Conservation (phyloP, 768 basidiomycete genomes). For the Agaricus bisporus region DNA sequence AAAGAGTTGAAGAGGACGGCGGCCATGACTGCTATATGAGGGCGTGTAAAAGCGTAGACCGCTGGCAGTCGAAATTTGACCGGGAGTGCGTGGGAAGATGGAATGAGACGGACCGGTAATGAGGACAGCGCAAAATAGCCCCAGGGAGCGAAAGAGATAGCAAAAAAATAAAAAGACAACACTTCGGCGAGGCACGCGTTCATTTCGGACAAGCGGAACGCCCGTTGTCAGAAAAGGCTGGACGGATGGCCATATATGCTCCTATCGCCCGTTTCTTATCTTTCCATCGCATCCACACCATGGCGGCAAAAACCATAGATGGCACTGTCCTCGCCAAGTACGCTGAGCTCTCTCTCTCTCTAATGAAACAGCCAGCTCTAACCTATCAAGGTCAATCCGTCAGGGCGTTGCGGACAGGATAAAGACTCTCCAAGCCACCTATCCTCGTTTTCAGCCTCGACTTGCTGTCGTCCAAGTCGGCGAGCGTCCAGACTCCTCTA, state of each 20-base stretch:
- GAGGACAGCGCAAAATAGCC: neutral
- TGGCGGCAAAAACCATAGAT: conserved; percentile 63
- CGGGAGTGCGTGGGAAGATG: conserved; percentile 7
- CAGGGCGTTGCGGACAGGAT: conserved; percentile 69
- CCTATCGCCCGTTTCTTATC: conserved; percentile 27
- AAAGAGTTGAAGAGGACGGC: conserved; percentile 44
- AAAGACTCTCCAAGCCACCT: conserved; percentile 50
- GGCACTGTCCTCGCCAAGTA: conserved; percentile 84
- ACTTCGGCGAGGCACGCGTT: no score
- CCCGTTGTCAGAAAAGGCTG: conserved; percentile 9
- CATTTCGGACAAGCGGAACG: conserved; percentile 8
- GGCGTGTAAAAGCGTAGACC: neutral
- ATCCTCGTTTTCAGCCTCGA: conserved; percentile 87
- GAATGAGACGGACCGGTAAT: neutral
- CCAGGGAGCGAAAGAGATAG: neutral
- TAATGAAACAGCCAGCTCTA: conserved; percentile 7
- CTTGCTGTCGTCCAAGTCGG: conserved; percentile 95
- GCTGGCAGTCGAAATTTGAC: conserved; percentile 8
- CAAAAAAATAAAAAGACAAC: neutral
- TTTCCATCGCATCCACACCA: conserved; percentile 29
- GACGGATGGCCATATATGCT: conserved; percentile 13
- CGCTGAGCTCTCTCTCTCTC: conserved; percentile 11
- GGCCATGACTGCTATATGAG: conserved; percentile 36
- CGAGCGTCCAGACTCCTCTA: conserved; percentile 80
- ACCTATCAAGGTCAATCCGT: conserved; percentile 63